phyloP scores from a whole-genome alignment of 2,329 filamentous ascomycete species.

The Metarhizium humberi region DNA sequence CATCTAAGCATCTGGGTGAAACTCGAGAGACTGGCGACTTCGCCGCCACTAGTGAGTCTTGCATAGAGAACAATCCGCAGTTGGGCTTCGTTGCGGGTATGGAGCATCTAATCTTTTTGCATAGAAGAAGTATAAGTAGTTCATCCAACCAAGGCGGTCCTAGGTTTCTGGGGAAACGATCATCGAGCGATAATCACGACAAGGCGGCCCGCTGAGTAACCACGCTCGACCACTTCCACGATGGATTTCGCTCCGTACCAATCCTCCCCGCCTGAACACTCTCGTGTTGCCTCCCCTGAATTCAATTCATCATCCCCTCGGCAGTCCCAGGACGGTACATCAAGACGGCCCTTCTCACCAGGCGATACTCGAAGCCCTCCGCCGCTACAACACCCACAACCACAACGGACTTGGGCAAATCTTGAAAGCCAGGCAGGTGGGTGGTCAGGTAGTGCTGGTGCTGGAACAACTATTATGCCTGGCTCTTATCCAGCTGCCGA shows the following conservation, averaged over 20 bases:
- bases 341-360: conserved; percentile 47
- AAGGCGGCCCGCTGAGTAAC: background rate
- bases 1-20: background rate
- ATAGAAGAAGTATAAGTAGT: background rate
- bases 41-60: background rate
- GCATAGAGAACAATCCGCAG: background rate
- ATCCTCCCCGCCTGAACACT: conserved; percentile 77
- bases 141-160: background rate
- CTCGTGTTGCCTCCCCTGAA: conserved; percentile 67
- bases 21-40: background rate
- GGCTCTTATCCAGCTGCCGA: conserved; percentile 34
- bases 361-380: conserved; percentile 31
- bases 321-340: conserved; percentile 44
- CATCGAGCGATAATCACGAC: background rate
- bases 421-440: conserved; percentile 28
- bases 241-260: conserved; percentile 99
- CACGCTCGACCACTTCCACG: conserved; percentile 10
- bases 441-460: conserved; percentile 9
- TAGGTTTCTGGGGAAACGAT: background rate
- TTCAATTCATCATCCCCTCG: conserved; percentile 32
- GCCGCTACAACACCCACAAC: conserved; percentile 40
- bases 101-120: background rate
- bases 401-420: conserved; percentile 43
- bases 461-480: conserved; percentile 20
- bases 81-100: background rate